Base-by-base conservation (phyloP, 805 yeast species). In the Candida piceae region DNA sequence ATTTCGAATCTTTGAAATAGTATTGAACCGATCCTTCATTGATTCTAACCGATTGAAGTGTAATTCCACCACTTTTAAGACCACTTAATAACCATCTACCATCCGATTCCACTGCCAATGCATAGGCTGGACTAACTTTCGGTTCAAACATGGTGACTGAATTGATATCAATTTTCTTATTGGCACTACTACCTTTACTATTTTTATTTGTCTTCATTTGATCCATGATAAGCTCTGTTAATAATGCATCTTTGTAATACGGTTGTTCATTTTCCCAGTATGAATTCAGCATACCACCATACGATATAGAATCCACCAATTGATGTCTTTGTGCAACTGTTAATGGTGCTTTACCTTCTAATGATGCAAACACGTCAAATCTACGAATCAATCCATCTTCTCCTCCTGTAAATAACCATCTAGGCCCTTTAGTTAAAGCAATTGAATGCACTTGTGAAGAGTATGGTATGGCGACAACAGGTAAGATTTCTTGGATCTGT, bases 231-330 rank as follows among this genome's bases (percentile, higher is more conserved):
- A 53, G 28, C 18, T 44, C 48, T 2, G 44, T 36, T 32, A 52
- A 24, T 48, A 60, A 53, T 41, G 67, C 67, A 40, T 69, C 53
- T 43, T 65, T 66, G 22, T 68, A 61, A 39, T 76, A 65, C 0
- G 97, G 97, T 51, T 88, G 85, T 62, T 93, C 97, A 59, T 93
- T 93, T 54, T 90, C 97, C 96, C 97, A 93, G 63, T 87, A 90
- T 0, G 93, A 81, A 12, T 72, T 55, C 5, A 89, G 62, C 5
- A 86, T 80, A 6, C 97, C 98, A 0, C 88, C 93, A 52, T 83
- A 81, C 7, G 83, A 73, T 22, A 93, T 76, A 1, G 93, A 75
- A 56, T 93, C 98, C 17, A 87, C 87, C 34, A 88, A 67, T 33
- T 85, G 83, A 58, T 93, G 97, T 52, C 77, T 78, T 58, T 93